A percentile compares a stretch with the other conserved stretches of the same genome.
Evolutionary conservation across 306 rosid genomes (phyloP).

Genomic region (Potentilla sterilis): DNA sequence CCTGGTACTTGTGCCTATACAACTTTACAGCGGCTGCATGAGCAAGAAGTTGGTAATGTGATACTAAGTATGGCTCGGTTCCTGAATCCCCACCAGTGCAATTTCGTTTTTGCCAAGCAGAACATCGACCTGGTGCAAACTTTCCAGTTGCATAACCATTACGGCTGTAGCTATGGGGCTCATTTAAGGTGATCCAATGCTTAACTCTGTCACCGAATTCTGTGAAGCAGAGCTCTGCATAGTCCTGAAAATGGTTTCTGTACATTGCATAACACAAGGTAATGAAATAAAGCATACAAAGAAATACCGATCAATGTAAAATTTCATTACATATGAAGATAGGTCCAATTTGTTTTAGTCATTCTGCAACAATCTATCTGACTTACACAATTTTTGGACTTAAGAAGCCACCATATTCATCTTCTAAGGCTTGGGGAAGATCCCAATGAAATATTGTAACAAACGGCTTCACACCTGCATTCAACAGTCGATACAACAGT

Average conservation of each 20-base stretch:
- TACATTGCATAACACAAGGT: background rate
- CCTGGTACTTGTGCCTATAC: constrained; percentile 59
- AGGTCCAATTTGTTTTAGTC: background rate
- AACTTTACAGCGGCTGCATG: constrained; percentile 56
- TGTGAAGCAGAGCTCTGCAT: constrained; percentile 35
- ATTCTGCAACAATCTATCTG: background rate
- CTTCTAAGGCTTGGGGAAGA: constrained; percentile 18
- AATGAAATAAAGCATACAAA: background rate
- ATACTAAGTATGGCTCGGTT: constrained; percentile 57
- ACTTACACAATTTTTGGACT: constrained; percentile 5
- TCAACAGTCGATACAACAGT: background rate
- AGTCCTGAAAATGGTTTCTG: constrained; percentile 36
- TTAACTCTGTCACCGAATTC: constrained; percentile 45
- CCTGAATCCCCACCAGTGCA: constrained; percentile 63
- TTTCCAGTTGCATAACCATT: constrained; percentile 29
- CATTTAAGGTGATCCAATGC: constrained; percentile 48
- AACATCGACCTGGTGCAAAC: constrained; percentile 43
- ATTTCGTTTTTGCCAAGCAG: constrained; percentile 41
- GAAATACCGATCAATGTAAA: background rate
- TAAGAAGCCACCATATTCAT: constrained; percentile 13
- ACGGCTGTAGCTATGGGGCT: constrained; percentile 22
- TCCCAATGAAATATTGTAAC: constrained; percentile 20
- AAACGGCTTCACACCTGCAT: constrained; percentile 14
- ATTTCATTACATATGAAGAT: background rate
- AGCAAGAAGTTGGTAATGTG: constrained; percentile 57